phyloP scores from a whole-genome alignment of 805 yeast species.

The Kazachstania psychrophila region DNA sequence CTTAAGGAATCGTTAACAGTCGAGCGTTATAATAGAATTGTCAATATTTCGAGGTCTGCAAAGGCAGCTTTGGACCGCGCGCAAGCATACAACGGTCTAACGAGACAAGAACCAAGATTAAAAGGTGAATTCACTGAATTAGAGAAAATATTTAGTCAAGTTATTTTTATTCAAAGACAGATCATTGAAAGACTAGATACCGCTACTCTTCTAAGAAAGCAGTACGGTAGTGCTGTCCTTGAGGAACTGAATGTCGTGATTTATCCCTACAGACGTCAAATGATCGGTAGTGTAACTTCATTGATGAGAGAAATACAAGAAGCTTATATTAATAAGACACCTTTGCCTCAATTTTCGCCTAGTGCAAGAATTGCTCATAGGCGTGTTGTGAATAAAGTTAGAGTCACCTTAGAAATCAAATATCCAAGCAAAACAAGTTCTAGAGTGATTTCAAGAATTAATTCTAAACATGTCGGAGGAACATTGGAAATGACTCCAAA shows the following conservation, averaged over 20 bases:
- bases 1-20: slow-evolving; percentile 23
- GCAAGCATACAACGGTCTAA: slow-evolving; percentile 32
- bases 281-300: slow-evolving; percentile 34
- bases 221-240: slow-evolving; percentile 39
- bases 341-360: slow-evolving; percentile 43
- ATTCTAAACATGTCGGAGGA: background rate
- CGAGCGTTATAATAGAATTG: slow-evolving; percentile 27
- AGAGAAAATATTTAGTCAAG: slow-evolving; percentile 34
- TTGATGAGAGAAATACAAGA: slow-evolving; percentile 36
- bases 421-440: slow-evolving; percentile 8
- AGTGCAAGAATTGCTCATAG: slow-evolving; percentile 41
- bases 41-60: slow-evolving; percentile 30
- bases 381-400: slow-evolving; percentile 36
- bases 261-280: slow-evolving; percentile 37
- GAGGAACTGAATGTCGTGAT: slow-evolving; percentile 36
- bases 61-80: slow-evolving; percentile 35
- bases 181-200: slow-evolving; percentile 41
- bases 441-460: background rate
- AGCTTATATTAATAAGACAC: slow-evolving; percentile 37
- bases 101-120: slow-evolving; percentile 40
- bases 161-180: slow-evolving; percentile 38
- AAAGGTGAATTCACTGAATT: slow-evolving; percentile 38
- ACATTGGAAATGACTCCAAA: background rate
- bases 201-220: slow-evolving; percentile 33
- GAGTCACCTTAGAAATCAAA: slow-evolving; percentile 29